These are phyloP conservation scores for Xylaria sp. DNA, from an alignment of 495 filamentous ascomycete genomes.

Conservation along the genomic window DNA sequence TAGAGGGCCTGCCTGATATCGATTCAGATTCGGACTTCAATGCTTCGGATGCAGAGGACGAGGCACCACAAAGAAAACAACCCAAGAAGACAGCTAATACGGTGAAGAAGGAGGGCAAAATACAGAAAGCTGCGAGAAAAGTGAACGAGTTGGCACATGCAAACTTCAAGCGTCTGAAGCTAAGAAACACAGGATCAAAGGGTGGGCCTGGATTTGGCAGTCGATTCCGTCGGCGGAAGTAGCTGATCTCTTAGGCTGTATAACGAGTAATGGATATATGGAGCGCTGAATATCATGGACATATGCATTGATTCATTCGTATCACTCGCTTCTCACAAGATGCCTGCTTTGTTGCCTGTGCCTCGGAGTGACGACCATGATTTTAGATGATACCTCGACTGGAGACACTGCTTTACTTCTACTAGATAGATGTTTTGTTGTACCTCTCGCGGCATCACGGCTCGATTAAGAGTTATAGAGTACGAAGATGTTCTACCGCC, in stretches of 20 bases:
- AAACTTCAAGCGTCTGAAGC: slow-evolving; percentile 84
- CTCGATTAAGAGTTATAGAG: too few species aligned
- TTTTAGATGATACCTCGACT: background rate
- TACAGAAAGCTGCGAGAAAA: slow-evolving; percentile 68
- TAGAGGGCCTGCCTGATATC: slow-evolving; percentile 29
- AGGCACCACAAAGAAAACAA: slow-evolving; percentile 48
- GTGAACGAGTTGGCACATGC: slow-evolving; percentile 76
- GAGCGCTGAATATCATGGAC: background rate
- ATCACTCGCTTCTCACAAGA: background rate
- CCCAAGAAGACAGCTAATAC: slow-evolving; percentile 31
- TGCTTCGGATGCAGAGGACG: slow-evolving; percentile 28
- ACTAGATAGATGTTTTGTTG: background rate
- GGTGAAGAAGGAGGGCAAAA: slow-evolving; percentile 53
- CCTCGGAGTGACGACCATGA: background rate
- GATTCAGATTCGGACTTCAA: slow-evolving; percentile 38
- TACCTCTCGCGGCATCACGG: background rate
- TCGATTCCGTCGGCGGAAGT: slow-evolving; percentile 56
- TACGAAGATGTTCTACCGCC: too few species aligned
- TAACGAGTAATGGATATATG: slow-evolving; percentile 18
- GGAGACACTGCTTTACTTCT: background rate
- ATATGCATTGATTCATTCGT: background rate
- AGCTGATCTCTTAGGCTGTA: slow-evolving; percentile 24
- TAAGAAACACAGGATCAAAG: slow-evolving; percentile 66
- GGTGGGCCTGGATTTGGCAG: slow-evolving; percentile 56
- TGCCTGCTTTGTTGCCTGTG: background rate